Evolutionary conservation across 2,329 filamentous ascomycete genomes (phyloP), one percentile per base, ranked within the genome.

Genomic region (Cordyceps farinosa): DNA sequence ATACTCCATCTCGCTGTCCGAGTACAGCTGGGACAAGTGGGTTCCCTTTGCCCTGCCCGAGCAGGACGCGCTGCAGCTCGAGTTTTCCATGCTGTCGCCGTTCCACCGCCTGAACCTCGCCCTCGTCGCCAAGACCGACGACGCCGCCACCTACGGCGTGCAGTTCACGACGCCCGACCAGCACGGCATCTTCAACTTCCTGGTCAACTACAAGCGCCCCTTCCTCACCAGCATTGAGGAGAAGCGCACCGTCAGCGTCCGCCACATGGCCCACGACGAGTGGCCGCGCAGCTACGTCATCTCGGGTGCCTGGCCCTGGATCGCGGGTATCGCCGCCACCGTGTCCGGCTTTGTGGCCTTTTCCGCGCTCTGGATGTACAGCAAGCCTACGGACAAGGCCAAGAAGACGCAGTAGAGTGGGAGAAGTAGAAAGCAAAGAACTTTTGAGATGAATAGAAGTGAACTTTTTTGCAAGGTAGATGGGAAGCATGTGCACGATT

Each of bases 171-270:
- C 94, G 4, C 95, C 95, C 5, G 95, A 99, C 75, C 95, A 99
- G 78, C 95, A 99, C 80, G 95, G 95, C 74, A 97, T 99, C 78
- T 99, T 98, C 84, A 96, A 96, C 80, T 98, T 99, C 84, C 87
- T 89, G 74, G 84, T 98, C 77, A 96, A 97, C 83, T 97, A 98
- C 84, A 96, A 96, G 82, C 88, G 95, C 7, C 92, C 94, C 1
- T 96, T 97, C 82, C 79, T 96, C 69, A 95, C 87, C 71, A 90
- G 88, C 74, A 75, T 99, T 60, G 93, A 97, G 74, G 92, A 97
- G 81, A 98, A 98, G 86, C 86, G 88, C 70, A 95, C 94, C 29
- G 93, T 98, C 60, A 96, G 93, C 1, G 92, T 99, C 38, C 87
- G 95, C 53, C 95, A 99, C 80, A 95, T 97, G 78, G 95, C 95